Conservation (phyloP, 495 filamentous ascomycete genomes). For the Penicillium herquei region DNA sequence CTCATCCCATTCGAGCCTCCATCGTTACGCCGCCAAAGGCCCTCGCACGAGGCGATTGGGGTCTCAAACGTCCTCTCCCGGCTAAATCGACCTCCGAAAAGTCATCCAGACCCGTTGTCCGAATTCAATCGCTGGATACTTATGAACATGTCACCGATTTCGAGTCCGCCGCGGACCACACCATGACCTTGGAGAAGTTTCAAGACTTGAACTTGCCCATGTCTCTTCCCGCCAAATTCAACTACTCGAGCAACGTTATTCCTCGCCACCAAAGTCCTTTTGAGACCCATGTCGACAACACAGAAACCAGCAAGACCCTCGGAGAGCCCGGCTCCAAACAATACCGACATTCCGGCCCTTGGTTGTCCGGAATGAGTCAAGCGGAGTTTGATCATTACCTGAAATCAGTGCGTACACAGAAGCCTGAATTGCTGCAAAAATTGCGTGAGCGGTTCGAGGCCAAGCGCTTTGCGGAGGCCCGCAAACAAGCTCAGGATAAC, state of each 20-base stretch:
- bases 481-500: constrained; percentile 45
- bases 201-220: constrained; percentile 75
- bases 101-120: constrained; percentile 66
- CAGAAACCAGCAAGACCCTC: constrained; percentile 34
- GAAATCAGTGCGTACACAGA: constrained; percentile 57
- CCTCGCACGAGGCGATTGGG: constrained; percentile 85
- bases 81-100: constrained; percentile 65
- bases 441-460: constrained; percentile 46
- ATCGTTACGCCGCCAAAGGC: constrained; percentile 79
- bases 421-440: constrained; percentile 60
- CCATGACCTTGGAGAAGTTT: constrained; percentile 79
- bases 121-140: constrained; percentile 74
- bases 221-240: constrained; percentile 42
- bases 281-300: constrained; percentile 48
- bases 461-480: constrained; percentile 42
- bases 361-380: constrained; percentile 71
- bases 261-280: constrained; percentile 51
- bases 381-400: constrained; percentile 70
- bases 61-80: constrained; percentile 83
- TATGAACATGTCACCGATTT: constrained; percentile 92
- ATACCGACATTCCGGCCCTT: constrained; percentile 64
- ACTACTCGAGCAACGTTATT: constrained; percentile 27
- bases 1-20: constrained; percentile 78
- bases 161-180: constrained; percentile 78
- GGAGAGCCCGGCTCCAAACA: constrained; percentile 32